These are phyloP conservation scores for Xylaria nigripes DNA, from an alignment of 495 filamentous ascomycete genomes.

Conservation along the genomic window DNA sequence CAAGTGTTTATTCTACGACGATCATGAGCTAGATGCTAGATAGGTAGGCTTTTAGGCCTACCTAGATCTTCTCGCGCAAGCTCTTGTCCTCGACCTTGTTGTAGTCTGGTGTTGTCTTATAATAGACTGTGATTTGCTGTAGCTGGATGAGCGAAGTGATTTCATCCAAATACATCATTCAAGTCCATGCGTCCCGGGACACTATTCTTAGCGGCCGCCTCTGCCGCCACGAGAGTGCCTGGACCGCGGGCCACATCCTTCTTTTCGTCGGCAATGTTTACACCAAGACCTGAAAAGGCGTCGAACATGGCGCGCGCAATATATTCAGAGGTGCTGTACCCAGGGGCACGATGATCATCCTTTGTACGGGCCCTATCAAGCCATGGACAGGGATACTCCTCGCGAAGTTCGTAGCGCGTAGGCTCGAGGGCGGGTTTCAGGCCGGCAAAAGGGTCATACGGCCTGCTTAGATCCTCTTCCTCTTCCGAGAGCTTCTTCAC, in stretches of 20 bases:
- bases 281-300: constrained; percentile 79
- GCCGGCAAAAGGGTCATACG: constrained; percentile 86
- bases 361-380: constrained; percentile 56
- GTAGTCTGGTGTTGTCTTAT: background rate
- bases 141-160: background rate
- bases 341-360: constrained; percentile 59
- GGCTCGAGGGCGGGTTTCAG: constrained; percentile 58
- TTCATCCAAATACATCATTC: constrained; percentile 35
- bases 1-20: no score
- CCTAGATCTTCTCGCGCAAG: no score
- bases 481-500: constrained; percentile 37
- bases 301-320: constrained; percentile 72
- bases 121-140: no score
- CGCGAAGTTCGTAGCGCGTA: constrained; percentile 57
- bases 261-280: constrained; percentile 75
- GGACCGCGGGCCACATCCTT: constrained; percentile 25
- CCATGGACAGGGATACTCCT: constrained; percentile 50
- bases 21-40: no score
- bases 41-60: no score
- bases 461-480: constrained; percentile 34
- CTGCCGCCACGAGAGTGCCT: constrained; percentile 27
- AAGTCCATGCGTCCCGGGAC: constrained; percentile 30
- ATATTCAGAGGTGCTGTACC: constrained; percentile 75
- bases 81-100: no score
- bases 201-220: constrained; percentile 28